Conservation (phyloP, 768 basidiomycete species). For the Mycena kentingensis region DNA sequence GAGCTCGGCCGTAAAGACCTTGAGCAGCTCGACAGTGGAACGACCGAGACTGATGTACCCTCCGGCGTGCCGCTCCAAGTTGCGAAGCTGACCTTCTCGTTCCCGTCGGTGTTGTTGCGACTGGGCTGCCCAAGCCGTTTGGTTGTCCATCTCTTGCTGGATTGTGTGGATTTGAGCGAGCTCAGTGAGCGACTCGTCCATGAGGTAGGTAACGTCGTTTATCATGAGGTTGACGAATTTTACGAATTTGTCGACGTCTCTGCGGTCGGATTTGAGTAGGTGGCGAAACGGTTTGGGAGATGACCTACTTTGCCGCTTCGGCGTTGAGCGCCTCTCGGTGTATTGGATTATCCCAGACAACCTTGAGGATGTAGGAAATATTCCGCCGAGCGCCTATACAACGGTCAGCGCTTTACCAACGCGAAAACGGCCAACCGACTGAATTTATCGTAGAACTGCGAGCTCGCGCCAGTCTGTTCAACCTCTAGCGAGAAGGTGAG, state of each 20-base stretch:
- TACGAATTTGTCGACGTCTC: slow-evolving; percentile 90
- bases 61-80: slow-evolving; percentile 82
- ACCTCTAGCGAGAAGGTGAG: slow-evolving; percentile 64
- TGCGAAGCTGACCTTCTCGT: slow-evolving; percentile 72
- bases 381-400: slow-evolving; percentile 67
- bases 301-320: slow-evolving; percentile 66
- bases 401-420: slow-evolving; percentile 8
- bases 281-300: background rate
- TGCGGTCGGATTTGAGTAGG: slow-evolving; percentile 30
- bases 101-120: slow-evolving; percentile 79
- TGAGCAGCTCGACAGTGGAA: slow-evolving; percentile 88
- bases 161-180: slow-evolving; percentile 87
- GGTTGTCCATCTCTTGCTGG: slow-evolving; percentile 82
- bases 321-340: slow-evolving; percentile 85
- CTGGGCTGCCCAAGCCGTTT: slow-evolving; percentile 65
- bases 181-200: slow-evolving; percentile 93
- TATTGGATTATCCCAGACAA: slow-evolving; percentile 87
- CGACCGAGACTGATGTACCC: slow-evolving; percentile 86
- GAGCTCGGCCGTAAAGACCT: slow-evolving; percentile 89
- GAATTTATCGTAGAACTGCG: slow-evolving; percentile 99
- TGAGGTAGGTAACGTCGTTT: slow-evolving; percentile 97
- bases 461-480: slow-evolving; percentile 95
- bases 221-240: slow-evolving; percentile 97
- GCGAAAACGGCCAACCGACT: slow-evolving; percentile 53
- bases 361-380: slow-evolving; percentile 84